Base-by-base conservation (phyloP, 2,329 filamentous ascomycete genomes). In the Sporothrix sp. region DNA sequence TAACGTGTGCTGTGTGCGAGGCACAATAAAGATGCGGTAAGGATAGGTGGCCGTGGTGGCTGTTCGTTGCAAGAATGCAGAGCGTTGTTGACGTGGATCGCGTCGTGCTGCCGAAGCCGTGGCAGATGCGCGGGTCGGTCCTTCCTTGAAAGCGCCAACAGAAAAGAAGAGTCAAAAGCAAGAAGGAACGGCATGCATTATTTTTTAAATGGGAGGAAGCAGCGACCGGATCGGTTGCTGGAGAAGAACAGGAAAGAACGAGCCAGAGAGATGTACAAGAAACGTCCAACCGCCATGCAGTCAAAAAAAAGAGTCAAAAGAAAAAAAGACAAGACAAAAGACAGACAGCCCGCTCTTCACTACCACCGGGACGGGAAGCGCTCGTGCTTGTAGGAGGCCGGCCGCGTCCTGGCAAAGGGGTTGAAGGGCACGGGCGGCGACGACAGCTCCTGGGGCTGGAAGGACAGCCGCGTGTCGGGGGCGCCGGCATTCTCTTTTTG, bases 331-430 rank as follows among this genome's bases (percentile, higher is more conserved):
- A 20, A n/a, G n/a, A 36, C 11, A 40, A 27, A 36, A 28, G 30
- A 25, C 10, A 35, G 23, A 23, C 9, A 4, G 11, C 8, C 13
- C 30, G 7, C 4, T 13, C 10, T 8, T 4, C 5, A 16, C 28
- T 57, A 53, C 36, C 52, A 53, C 47, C 63, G 56, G 7, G 60
- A 62, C 25, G 71, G 70, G 37, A 69, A 72, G 57, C 71, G 66
- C 56, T 75, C 72, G 49, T 66, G 63, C 16, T 63, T 60, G 50
- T 63, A 59, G 36, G 66, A 60, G 30, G 62, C 64, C 40, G 65
- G 65, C 39, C 65, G 62, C 43, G 66, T 57, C 18, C 63, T 64
- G 16, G 66, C 62, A 56, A 73, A 68, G 1, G 69, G 70, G 43
- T 71, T 69, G 11, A 53, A 37, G 27, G 49, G 49, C 11, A 51